phyloP scores from a whole-genome alignment of 306 rosid species.

The Ochetophila trinervis region DNA sequence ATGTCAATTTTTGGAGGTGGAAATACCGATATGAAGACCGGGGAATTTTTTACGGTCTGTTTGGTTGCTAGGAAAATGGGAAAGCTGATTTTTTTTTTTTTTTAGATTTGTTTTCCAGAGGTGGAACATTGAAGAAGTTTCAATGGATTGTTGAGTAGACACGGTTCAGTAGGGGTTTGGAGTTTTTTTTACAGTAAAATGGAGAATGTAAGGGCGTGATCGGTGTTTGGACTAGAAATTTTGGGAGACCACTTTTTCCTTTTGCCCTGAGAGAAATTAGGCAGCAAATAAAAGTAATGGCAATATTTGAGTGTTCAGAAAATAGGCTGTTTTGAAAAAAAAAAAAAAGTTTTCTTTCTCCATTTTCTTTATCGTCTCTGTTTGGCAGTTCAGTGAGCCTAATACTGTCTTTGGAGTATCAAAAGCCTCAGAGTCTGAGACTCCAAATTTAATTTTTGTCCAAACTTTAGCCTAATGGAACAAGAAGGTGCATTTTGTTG shows the following conservation, averaged over 20 bases:
- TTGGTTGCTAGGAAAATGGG: background rate
- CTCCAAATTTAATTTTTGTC: background rate
- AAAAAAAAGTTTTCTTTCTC: background rate
- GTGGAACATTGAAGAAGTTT: background rate
- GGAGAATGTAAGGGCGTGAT: background rate
- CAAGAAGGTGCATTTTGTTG: background rate
- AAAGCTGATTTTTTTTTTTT: background rate
- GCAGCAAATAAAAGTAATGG: background rate
- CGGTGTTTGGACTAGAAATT: background rate
- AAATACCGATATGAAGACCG: no score
- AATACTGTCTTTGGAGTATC: background rate
- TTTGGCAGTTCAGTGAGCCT: background rate
- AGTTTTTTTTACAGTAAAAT: background rate
- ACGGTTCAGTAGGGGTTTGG: background rate
- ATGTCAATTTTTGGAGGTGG: background rate
- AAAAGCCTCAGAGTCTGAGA: background rate
- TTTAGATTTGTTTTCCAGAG: background rate
- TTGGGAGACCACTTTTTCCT: no score
- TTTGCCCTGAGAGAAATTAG: background rate
- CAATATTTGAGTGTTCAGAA: background rate
- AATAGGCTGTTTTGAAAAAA: background rate
- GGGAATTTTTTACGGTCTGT: background rate
- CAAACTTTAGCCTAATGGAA: background rate
- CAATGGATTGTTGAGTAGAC: conserved; percentile 12
- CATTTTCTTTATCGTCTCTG: background rate